phyloP scores from a whole-genome alignment of 768 basidiomycete species.

The Mrakia gelida region DNA sequence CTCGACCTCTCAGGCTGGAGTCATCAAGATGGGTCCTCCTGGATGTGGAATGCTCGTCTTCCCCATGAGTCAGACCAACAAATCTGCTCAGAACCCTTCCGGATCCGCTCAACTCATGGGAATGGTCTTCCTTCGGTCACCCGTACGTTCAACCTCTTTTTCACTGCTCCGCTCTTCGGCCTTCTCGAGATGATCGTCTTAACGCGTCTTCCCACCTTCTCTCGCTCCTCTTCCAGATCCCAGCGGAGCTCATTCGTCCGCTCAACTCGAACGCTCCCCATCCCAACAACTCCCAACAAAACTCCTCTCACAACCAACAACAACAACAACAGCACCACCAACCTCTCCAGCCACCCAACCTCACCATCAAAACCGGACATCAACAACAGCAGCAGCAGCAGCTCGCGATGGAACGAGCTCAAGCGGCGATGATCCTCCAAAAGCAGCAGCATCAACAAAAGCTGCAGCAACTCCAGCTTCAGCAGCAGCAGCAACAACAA shows the following conservation, averaged over 20 bases:
- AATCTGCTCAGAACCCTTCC: not conserved
- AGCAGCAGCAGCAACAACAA: not conserved
- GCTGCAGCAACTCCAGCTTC: slow-evolving; percentile 2
- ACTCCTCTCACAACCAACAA: not conserved
- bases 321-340: slow-evolving; percentile 3
- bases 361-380: not conserved
- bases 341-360: not conserved
- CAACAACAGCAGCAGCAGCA: slow-evolving; percentile 7
- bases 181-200: too few relatives aligned
- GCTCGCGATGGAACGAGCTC: not conserved
- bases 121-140: slow-evolving; percentile 8
- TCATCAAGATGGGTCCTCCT: slow-evolving; percentile 6
- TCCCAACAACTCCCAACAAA: not conserved
- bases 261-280: not conserved
- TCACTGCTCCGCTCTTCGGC: too few relatives aligned
- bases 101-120: slow-evolving; percentile 12
- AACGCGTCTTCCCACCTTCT: not conserved
- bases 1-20: not conserved
- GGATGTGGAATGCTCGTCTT: slow-evolving; percentile 19
- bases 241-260: not conserved
- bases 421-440: not conserved
- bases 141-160: not conserved
- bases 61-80: not conserved
- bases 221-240: not conserved
- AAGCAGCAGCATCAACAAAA: not conserved